Conservation (phyloP, 2,329 filamentous ascomycete species). For the Canariomyces notabilis region DNA sequence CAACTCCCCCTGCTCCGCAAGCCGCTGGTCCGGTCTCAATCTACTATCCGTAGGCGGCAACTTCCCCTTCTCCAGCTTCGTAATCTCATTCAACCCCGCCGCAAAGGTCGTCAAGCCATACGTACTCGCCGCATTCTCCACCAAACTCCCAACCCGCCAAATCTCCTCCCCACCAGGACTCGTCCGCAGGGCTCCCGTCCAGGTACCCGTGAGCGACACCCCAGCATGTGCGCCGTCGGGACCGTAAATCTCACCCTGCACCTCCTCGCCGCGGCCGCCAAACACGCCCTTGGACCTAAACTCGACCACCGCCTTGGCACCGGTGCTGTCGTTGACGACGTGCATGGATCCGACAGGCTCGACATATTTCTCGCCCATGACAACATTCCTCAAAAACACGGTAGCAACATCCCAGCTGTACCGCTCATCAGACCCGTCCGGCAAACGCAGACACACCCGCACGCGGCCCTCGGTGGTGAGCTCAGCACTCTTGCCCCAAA, state of each 20-base stretch:
- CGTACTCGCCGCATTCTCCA: constrained; percentile 70
- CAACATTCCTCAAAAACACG: constrained; percentile 89
- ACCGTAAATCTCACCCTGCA: constrained; percentile 69
- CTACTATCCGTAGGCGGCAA: constrained; percentile 79
- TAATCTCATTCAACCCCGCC: constrained; percentile 82
- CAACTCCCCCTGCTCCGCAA: constrained; percentile 74
- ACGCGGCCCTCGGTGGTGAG: constrained; percentile 88
- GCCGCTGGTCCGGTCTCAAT: constrained; percentile 79
- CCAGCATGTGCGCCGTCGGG: constrained; percentile 60
- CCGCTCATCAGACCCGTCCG: constrained; percentile 66
- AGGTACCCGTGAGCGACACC: constrained; percentile 71
- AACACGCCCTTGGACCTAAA: constrained; percentile 98
- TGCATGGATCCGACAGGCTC: constrained; percentile 91
- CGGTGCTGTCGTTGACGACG: constrained; percentile 76
- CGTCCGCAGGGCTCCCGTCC: constrained; percentile 63
- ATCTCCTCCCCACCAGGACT: constrained; percentile 60
- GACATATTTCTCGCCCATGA: constrained; percentile 96
- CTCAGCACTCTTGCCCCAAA: constrained; percentile 97
- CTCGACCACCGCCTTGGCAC: constrained; percentile 76
- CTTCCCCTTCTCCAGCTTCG: constrained; percentile 66
- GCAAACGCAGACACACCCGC: constrained; percentile 63
- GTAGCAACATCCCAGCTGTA: constrained; percentile 89
- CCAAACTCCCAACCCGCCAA: constrained; percentile 74
- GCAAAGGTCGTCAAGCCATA: constrained; percentile 90
- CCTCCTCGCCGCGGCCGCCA: constrained; percentile 86